Evolutionary conservation across 805 yeast species (phyloP).

Genomic region (Zygosaccharomyces bisporus): DNA sequence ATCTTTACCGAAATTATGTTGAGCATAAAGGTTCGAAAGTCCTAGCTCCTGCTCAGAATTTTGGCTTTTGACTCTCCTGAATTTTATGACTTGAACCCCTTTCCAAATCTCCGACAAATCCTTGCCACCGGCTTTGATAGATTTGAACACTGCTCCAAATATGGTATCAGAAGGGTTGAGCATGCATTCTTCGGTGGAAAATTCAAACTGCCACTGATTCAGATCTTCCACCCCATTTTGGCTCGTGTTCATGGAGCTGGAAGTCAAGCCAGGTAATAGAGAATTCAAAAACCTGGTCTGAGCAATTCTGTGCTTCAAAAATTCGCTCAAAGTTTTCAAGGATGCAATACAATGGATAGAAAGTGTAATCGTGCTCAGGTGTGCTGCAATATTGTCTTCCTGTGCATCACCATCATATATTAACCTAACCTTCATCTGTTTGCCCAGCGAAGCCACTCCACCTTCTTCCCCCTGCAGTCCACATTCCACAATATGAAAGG

Average conservation of each 20-base stretch:
- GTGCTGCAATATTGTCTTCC: slow-evolving; percentile 27
- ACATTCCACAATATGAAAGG: slow-evolving; percentile 54
- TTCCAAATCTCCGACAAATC: slow-evolving; percentile 57
- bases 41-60: slow-evolving; percentile 15
- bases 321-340: slow-evolving; percentile 43
- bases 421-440: slow-evolving; percentile 62
- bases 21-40: slow-evolving; percentile 9
- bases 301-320: slow-evolving; percentile 39
- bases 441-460: slow-evolving; percentile 61
- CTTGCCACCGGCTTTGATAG: slow-evolving; percentile 37
- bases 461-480: slow-evolving; percentile 39
- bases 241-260: slow-evolving; percentile 7
- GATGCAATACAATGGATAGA: slow-evolving; percentile 54
- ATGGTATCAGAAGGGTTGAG: slow-evolving; percentile 67
- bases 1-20: slow-evolving; percentile 6
- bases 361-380: slow-evolving; percentile 32
- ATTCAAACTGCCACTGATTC: slow-evolving; percentile 46
- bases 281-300: slow-evolving; percentile 28
- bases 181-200: slow-evolving; percentile 51
- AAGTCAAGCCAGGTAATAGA: slow-evolving; percentile 18
- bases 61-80: slow-evolving; percentile 37
- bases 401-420: slow-evolving; percentile 36
- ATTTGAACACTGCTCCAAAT: slow-evolving; percentile 66
- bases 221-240: slow-evolving; percentile 14
- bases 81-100: slow-evolving; percentile 49